Conservation (phyloP, 2,329 filamentous ascomycete genomes). For the Epichloe gansuensis region DNA sequence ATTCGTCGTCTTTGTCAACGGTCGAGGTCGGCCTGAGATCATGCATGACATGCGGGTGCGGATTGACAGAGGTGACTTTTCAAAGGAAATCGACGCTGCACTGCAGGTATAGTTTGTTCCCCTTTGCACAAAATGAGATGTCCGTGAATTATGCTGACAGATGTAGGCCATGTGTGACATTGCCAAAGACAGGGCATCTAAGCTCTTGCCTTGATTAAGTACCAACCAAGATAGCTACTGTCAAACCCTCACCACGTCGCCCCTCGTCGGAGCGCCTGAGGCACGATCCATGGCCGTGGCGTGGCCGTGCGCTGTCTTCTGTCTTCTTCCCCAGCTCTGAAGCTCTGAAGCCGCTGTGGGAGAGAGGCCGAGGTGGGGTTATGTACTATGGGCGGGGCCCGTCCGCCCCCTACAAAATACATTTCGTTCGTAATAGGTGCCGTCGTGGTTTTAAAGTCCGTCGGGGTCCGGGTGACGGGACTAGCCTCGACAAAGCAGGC, state of each 20-base stretch:
- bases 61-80: slow-evolving; percentile 54
- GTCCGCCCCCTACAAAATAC: no score
- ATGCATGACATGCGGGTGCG: slow-evolving; percentile 70
- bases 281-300: no score
- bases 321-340: no score
- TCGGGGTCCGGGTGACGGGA: not conserved
- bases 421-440: no score
- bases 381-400: no score
- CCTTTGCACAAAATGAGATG: not conserved
- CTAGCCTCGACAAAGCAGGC: not conserved
- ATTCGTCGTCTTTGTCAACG: slow-evolving; percentile 90
- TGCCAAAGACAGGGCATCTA: slow-evolving; percentile 63
- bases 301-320: no score
- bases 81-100: slow-evolving; percentile 56
- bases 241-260: no score
- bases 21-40: slow-evolving; percentile 56
- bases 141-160: slow-evolving; percentile 9
- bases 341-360: no score
- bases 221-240: not conserved
- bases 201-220: slow-evolving; percentile 28
- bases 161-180: slow-evolving; percentile 81
- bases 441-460: no score
- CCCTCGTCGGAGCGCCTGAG: no score
- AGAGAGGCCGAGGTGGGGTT: no score
- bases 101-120: slow-evolving; percentile 45